Percentiles rank a stretch among this genome's conserved stretches.
Evolutionary conservation across 805 yeast species (phyloP).

Genomic region (Kregervanrija delftensis): DNA sequence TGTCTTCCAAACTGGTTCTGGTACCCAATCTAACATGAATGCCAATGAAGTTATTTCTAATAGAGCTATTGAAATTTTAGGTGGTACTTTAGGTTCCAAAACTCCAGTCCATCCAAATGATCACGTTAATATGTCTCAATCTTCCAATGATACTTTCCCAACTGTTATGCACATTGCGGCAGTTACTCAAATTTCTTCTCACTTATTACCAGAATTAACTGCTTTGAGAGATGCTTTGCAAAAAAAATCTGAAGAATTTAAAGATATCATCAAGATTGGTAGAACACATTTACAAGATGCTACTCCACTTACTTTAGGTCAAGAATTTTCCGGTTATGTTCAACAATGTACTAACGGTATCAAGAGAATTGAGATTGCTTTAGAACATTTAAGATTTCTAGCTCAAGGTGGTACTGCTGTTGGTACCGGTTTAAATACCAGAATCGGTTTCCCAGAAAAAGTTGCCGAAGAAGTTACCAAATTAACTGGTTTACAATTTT

Average conservation of each 20-base stretch:
- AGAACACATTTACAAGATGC: conserved; percentile 99
- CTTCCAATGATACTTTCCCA: conserved; percentile 99
- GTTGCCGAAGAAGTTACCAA: conserved; percentile 82
- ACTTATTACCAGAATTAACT: conserved; percentile 74
- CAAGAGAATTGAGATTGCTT: conserved; percentile 68
- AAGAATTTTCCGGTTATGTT: conserved; percentile 95
- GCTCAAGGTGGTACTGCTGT: conserved; percentile 99
- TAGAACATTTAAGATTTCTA: conserved; percentile 70
- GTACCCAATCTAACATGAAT: conserved; percentile 98
- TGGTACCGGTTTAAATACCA: conserved; percentile 97
- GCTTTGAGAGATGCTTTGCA: conserved; percentile 73
- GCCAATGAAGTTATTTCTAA: conserved; percentile 98
- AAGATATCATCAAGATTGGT: conserved; percentile 91
- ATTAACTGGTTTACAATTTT: conserved; percentile 82
- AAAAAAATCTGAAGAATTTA: conserved; percentile 75
- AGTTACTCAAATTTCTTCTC: conserved; percentile 73
- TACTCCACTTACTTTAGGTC: conserved; percentile 95
- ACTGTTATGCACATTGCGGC: conserved; percentile 99
- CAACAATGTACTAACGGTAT: conserved; percentile 91
- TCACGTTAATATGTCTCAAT: conserved; percentile 96
- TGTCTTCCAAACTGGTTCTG: conserved; percentile 98
- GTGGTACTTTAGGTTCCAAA: conserved; percentile 89
- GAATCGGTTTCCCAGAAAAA: conserved; percentile 77
- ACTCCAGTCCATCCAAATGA: conserved; percentile 96
- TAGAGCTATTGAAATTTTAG: conserved; percentile 94